Evolutionary conservation across 148 eudicot species (phyloP).

Genomic region (Polygonum aviculare): DNA sequence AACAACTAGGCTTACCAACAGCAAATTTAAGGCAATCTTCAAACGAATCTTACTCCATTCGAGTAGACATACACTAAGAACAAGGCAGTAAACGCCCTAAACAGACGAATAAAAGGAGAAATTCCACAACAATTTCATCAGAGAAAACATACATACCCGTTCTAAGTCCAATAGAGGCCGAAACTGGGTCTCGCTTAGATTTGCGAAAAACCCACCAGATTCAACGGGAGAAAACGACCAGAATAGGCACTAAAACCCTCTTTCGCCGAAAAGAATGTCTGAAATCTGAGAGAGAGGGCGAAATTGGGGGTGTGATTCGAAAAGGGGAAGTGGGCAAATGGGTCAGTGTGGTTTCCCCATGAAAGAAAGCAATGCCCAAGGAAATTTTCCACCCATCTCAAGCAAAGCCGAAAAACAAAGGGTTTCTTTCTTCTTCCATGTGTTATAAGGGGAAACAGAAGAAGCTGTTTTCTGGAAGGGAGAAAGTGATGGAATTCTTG

Average conservation of each 20-base stretch:
- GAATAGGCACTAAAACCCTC: background rate
- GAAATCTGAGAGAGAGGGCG: background rate
- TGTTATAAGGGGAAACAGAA: background rate
- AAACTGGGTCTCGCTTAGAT: slow-evolving; percentile 12
- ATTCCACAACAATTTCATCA: background rate
- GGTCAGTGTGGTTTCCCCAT: slow-evolving; percentile 6
- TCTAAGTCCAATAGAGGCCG: background rate
- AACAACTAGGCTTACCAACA: background rate
- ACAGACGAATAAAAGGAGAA: background rate
- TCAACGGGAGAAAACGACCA: background rate
- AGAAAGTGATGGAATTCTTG: slow-evolving; percentile 8
- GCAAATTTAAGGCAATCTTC: background rate
- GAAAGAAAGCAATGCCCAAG: slow-evolving; percentile 7
- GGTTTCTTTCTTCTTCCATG: slow-evolving; percentile 1
- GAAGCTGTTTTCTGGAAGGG: background rate
- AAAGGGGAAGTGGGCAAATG: background rate
- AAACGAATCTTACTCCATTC: background rate
- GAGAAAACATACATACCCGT: background rate
- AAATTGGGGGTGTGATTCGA: background rate
- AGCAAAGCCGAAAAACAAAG: slow-evolving; percentile 8
- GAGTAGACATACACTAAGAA: background rate
- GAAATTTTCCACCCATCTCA: background rate
- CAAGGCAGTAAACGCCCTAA: background rate
- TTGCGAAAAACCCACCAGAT: slow-evolving; percentile 9
- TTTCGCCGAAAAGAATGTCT: background rate